Evolutionary conservation across 139 green algal genomes (phyloP).

Genomic region (Zygnema cylindricum): DNA sequence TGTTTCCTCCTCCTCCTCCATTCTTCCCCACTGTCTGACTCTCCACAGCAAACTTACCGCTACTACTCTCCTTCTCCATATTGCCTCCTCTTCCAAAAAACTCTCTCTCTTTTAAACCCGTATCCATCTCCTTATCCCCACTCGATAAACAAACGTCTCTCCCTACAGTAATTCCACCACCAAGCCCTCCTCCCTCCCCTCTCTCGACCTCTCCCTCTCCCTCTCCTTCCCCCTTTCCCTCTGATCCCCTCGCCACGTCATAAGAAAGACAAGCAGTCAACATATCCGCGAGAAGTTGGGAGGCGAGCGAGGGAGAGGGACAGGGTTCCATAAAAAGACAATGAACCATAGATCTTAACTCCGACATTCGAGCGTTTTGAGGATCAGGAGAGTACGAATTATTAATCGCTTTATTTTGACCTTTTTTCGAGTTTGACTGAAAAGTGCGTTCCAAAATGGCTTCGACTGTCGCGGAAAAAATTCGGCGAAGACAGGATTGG

Average conservation of each 20-base stretch:
- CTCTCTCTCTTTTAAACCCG: neutral
- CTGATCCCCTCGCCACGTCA: neutral
- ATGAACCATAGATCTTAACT: slow-evolving; percentile 6
- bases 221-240: neutral
- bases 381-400: neutral
- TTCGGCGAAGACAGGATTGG: slow-evolving; percentile 22
- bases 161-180: neutral
- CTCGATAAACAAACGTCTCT: neutral
- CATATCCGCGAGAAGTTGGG: slow-evolving; percentile 3
- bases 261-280: neutral
- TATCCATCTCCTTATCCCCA: neutral
- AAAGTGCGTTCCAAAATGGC: slow-evolving; percentile 33
- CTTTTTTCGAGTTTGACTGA: neutral
- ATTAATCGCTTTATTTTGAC: neutral
- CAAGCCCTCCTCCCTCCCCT: neutral
- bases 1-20: neutral
- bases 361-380: neutral
- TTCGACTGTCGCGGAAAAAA: slow-evolving; percentile 36
- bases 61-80: neutral
- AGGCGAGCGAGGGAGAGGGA: neutral
- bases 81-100: neutral
- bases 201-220: neutral
- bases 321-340: neutral
- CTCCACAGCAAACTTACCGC: neutral
- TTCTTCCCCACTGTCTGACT: neutral